Evolutionary conservation across 1,284 basidiomycete genomes (phyloP), one percentile per base, ranked within the genome.

Genomic region (Austroboletus novae-zelandiae): DNA sequence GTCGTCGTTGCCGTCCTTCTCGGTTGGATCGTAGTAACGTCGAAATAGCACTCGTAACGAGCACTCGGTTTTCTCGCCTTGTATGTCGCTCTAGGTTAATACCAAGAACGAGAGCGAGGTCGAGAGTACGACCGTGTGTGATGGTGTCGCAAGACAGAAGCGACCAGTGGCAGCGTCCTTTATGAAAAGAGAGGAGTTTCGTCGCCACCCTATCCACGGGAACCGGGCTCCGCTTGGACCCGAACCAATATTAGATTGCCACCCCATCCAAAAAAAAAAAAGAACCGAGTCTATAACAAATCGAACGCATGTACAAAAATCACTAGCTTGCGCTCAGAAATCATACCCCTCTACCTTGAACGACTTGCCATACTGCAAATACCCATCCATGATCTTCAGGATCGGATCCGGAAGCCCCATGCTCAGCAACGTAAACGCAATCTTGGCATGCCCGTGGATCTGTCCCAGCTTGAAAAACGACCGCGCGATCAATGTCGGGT

Each of bases 371-470:
- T 91, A 91, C 57, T 83, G 78, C 62, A 91, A 68, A 63, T 89
- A 91, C 57, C 85, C 83, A 56, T 91, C 84, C 89, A 94, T 91
- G 57, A 94, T 87, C 71, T 89, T 89, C 61, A 88, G 74, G 48
- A 95, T 86, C 9, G 85, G 78, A 2, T 91, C 89, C 0, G 92
- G 92, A 9, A 95, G 74, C 17, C 90, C 89, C 91, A 98, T 96
- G 64, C 93, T 96, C 47, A 98, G 74, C 25, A 99, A 73, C 10
- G 94, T 96, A 67, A 95, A 98, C 46, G 87, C 83, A 53, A 98
- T 94, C 74, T 99, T 99, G 48, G 85, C 88, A 58, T 95, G 87
- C 0, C 97, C 97, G 60, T 98, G 94, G n/a, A 90, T 83, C 65
- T 89, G 85, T 14, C 95, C 94, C 15, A 99, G 76, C 69, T 94